Evolutionary conservation across 2,329 filamentous ascomycete genomes (phyloP).

Genomic region (Xylaria arbuscula): DNA sequence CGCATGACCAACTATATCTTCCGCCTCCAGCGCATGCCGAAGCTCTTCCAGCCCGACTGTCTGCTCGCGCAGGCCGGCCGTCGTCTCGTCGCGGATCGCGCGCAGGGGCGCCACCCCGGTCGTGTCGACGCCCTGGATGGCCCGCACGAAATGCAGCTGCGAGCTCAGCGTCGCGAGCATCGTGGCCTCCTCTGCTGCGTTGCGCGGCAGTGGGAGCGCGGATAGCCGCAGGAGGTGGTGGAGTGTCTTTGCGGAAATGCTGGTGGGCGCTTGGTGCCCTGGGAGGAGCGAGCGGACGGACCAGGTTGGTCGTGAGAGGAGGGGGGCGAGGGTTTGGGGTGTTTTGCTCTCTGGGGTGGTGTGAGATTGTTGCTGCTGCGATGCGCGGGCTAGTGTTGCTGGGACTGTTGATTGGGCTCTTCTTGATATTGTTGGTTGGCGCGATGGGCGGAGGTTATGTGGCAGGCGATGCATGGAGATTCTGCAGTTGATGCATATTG

Average conservation of each 20-base stretch:
- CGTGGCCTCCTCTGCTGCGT: conserved; percentile 69
- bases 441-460: conserved; percentile 13
- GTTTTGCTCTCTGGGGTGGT: conserved; percentile 65
- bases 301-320: conserved; percentile 81
- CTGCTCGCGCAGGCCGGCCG: conserved; percentile 62
- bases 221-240: conserved; percentile 89
- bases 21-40: conserved; percentile 65
- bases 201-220: conserved; percentile 79
- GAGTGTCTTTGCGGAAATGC: conserved; percentile 74
- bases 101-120: conserved; percentile 76
- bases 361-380: conserved; percentile 52
- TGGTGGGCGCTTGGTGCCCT: conserved; percentile 45
- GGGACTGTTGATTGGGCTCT: conserved; percentile 13
- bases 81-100: conserved; percentile 84
- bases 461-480: conserved; percentile 36
- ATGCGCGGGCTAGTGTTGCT: conserved; percentile 29
- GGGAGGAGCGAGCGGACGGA: conserved; percentile 82
- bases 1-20: conserved; percentile 70
- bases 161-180: conserved; percentile 81
- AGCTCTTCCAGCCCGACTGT: conserved; percentile 70
- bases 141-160: conserved; percentile 90
- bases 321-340: conserved; percentile 48
- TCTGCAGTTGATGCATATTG: conserved; percentile 45
- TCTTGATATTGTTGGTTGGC: not conserved
- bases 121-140: conserved; percentile 84